Evolutionary conservation across 768 basidiomycete genomes (phyloP).

Genomic region (Leucosporidium yakuticum): DNA sequence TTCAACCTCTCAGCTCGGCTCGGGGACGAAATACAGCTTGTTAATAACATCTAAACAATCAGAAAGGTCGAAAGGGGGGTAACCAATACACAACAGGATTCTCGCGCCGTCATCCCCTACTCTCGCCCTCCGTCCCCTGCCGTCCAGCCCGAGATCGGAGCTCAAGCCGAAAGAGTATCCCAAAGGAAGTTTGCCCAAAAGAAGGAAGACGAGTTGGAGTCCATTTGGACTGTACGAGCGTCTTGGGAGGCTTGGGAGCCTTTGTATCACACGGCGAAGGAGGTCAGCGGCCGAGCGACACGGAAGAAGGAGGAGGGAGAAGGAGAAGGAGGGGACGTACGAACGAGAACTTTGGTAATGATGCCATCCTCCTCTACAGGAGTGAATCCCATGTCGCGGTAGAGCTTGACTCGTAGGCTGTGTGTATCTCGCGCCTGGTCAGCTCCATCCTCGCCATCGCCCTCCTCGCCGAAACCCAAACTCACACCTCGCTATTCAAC

Average conservation of each 20-base stretch:
- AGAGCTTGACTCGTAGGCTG: constrained; percentile 29
- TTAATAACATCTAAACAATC: no score
- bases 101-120: no score
- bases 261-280: no score
- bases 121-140: no score
- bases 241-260: constrained; percentile 19
- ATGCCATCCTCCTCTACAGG: constrained; percentile 27
- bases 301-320: background rate
- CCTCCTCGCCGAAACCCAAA: no score
- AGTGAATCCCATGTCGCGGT: constrained; percentile 32
- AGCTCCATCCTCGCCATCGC: no score
- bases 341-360: constrained; percentile 29
- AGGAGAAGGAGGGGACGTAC: background rate
- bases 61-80: no score
- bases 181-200: constrained; percentile 29
- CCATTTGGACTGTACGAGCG: constrained; percentile 25
- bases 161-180: background rate
- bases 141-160: no score
- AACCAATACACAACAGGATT: no score
- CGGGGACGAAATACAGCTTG: no score
- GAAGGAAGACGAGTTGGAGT: constrained; percentile 14
- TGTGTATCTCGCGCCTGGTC: background rate
- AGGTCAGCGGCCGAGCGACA: background rate
- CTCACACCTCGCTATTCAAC: constrained; percentile 29
- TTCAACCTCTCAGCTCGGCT: no score